A percentile compares a stretch with the other conserved stretches of the same genome.
These are phyloP conservation scores for Drechslerella dactyloides DNA, from an alignment of 2,329 filamentous ascomycete genomes.

Conservation along the genomic window DNA sequence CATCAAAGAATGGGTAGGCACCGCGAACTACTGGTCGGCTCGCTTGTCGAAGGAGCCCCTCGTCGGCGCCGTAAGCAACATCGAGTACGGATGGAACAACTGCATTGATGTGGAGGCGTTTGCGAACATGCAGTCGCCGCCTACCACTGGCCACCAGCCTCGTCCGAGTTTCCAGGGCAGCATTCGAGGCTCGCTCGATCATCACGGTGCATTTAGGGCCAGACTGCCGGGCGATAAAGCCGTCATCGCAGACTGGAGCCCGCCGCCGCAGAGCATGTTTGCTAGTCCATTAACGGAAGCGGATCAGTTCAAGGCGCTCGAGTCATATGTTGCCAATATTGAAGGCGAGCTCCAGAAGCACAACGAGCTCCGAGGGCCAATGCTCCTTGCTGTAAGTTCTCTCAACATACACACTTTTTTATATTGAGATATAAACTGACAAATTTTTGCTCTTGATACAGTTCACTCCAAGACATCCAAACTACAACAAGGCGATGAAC, in stretches of 20 bases:
- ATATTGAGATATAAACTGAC: slow-evolving; percentile 53
- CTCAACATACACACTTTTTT: slow-evolving; percentile 17
- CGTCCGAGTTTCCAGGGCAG: slow-evolving; percentile 55
- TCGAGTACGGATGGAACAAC: slow-evolving; percentile 97
- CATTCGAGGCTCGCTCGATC: slow-evolving; percentile 66
- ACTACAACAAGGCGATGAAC: slow-evolving; percentile 81
- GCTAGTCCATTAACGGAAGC: slow-evolving; percentile 77
- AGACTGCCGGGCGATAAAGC: slow-evolving; percentile 85
- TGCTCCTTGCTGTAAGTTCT: slow-evolving; percentile 71
- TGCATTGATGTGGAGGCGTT: slow-evolving; percentile 63
- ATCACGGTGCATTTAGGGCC: slow-evolving; percentile 65
- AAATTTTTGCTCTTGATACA: slow-evolving; percentile 1
- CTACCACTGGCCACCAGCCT: slow-evolving; percentile 45
- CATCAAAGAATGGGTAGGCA: slow-evolving; percentile 89
- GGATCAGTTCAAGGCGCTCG: slow-evolving; percentile 78
- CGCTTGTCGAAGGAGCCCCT: slow-evolving; percentile 91
- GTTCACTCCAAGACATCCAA: slow-evolving; percentile 83
- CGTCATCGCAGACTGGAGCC: slow-evolving; percentile 83
- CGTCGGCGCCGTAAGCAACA: slow-evolving; percentile 90
- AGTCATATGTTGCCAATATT: slow-evolving; percentile 80
- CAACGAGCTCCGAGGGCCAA: slow-evolving; percentile 83
- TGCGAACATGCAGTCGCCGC: slow-evolving; percentile 55
- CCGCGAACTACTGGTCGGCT: slow-evolving; percentile 97
- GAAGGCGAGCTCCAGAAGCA: slow-evolving; percentile 85
- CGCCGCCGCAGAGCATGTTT: slow-evolving; percentile 88